Evolutionary conservation across 306 rosid species (phyloP).

Genomic region (Rosa rugosa): DNA sequence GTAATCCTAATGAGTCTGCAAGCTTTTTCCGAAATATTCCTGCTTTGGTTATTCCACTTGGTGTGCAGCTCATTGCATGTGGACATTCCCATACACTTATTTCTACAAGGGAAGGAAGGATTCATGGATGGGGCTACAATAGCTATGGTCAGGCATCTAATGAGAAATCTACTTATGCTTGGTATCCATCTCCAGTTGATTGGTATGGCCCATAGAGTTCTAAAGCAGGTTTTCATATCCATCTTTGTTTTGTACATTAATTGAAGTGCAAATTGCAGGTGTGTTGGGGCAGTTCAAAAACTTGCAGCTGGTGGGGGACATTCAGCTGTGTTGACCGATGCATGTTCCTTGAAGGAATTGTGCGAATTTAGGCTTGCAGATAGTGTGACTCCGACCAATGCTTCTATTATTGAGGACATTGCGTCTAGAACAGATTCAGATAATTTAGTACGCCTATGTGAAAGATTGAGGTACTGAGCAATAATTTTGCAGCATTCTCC

Average conservation of each 20-base stretch:
- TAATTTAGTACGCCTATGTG: conserved; percentile 88
- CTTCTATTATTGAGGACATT: conserved; percentile 67
- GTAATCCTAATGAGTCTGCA: conserved; percentile 54
- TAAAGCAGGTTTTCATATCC: conserved; percentile 18
- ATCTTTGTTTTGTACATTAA: conserved; percentile 18
- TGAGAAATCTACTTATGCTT: conserved; percentile 82
- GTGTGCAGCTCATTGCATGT: conserved; percentile 77
- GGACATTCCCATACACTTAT: conserved; percentile 91
- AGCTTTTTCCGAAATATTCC: conserved; percentile 73
- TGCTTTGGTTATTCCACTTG: conserved; percentile 72
- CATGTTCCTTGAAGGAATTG: conserved; percentile 87
- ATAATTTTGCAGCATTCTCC: neutral
- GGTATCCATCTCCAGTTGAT: conserved; percentile 96
- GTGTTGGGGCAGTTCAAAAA: conserved; percentile 90
- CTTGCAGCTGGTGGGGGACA: conserved; percentile 99
- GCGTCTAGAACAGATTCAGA: conserved; percentile 90
- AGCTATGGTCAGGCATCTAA: conserved; percentile 95
- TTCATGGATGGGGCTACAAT: conserved; percentile 98
- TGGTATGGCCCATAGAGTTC: conserved; percentile 51
- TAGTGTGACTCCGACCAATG: conserved; percentile 58
- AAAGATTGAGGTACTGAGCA: conserved; percentile 67
- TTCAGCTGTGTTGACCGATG: conserved; percentile 93
- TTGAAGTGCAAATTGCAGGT: conserved; percentile 49
- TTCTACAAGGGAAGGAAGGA: conserved; percentile 71
- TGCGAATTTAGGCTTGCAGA: conserved; percentile 88